A percentile compares a stretch with the other conserved stretches of the same genome.
Evolutionary conservation across 768 basidiomycete genomes (phyloP).

Genomic region (Suillus variegatus): DNA sequence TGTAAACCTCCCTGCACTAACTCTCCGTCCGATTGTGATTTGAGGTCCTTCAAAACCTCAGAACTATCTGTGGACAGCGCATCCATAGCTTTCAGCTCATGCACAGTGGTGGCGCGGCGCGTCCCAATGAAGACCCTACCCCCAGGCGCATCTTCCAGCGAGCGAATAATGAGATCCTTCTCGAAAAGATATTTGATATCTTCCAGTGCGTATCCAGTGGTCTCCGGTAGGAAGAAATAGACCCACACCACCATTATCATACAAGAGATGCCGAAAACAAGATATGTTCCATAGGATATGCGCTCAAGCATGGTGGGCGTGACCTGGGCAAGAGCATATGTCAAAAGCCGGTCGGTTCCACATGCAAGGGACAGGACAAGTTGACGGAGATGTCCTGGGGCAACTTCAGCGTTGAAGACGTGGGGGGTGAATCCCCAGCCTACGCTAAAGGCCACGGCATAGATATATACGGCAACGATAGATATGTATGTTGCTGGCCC

Average conservation of each 20-base stretch:
- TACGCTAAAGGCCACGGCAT: conserved; percentile 36
- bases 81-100: conserved; percentile 21
- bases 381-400: conserved; percentile 37
- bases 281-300: conserved; percentile 32
- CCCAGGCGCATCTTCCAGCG: conserved; percentile 36
- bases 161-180: conserved; percentile 29
- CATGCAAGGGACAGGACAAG: conserved; percentile 34
- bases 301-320: conserved; percentile 36
- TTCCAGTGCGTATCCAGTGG: conserved; percentile 40
- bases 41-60: neutral
- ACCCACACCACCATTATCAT: conserved; percentile 34
- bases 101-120: conserved; percentile 26
- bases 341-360: conserved; percentile 36
- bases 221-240: conserved; percentile 42
- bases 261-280: conserved; percentile 33
- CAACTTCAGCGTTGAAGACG: conserved; percentile 35
- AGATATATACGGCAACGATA: conserved; percentile 39
- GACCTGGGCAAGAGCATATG: conserved; percentile 38
- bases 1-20: neutral
- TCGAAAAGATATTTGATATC: conserved; percentile 39
- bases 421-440: conserved; percentile 36
- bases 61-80: neutral
- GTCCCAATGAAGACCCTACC: conserved; percentile 27
- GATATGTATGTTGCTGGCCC: conserved; percentile 35
- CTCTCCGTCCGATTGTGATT: neutral